Conservation (phyloP, 352 stramenopile species). For the Globisporangium sylvaticum region DNA sequence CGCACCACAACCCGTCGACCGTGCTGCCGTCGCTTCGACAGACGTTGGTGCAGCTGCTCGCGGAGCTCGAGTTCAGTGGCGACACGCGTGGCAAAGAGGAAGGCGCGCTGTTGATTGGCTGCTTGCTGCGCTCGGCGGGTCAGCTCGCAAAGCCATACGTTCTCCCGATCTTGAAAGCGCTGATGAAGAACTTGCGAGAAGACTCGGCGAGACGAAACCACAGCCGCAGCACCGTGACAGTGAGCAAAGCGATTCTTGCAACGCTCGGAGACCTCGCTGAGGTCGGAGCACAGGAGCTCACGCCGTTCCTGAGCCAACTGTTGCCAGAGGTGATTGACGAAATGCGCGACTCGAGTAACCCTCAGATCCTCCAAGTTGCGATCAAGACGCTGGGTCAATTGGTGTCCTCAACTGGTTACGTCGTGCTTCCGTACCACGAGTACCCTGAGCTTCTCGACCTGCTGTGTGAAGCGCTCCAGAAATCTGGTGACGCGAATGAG, state of each 20-base stretch:
- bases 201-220: conserved; percentile 66
- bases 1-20: conserved; percentile 78
- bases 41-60: conserved; percentile 82
- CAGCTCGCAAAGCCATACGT: conserved; percentile 83
- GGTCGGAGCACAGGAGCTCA: conserved; percentile 73
- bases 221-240: conserved; percentile 69
- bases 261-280: conserved; percentile 79
- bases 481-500: conserved; percentile 76
- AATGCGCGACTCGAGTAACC: conserved; percentile 82
- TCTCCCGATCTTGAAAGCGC: conserved; percentile 74
- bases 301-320: conserved; percentile 78
- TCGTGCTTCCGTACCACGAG: conserved; percentile 81
- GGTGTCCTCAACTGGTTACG: conserved; percentile 79
- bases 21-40: conserved; percentile 80
- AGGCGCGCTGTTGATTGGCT: conserved; percentile 76
- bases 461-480: conserved; percentile 72
- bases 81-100: conserved; percentile 82
- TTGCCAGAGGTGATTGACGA: conserved; percentile 86
- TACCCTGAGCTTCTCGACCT: conserved; percentile 82
- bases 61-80: conserved; percentile 82
- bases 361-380: conserved; percentile 79
- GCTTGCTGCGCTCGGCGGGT: conserved; percentile 69
- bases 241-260: conserved; percentile 82
- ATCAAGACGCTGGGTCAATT: conserved; percentile 84
- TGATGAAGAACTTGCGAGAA: conserved; percentile 87